Evolutionary conservation across 495 filamentous ascomycete genomes (phyloP), one percentile per base, ranked within the genome.

Genomic region (Daldinia bambusicola): DNA sequence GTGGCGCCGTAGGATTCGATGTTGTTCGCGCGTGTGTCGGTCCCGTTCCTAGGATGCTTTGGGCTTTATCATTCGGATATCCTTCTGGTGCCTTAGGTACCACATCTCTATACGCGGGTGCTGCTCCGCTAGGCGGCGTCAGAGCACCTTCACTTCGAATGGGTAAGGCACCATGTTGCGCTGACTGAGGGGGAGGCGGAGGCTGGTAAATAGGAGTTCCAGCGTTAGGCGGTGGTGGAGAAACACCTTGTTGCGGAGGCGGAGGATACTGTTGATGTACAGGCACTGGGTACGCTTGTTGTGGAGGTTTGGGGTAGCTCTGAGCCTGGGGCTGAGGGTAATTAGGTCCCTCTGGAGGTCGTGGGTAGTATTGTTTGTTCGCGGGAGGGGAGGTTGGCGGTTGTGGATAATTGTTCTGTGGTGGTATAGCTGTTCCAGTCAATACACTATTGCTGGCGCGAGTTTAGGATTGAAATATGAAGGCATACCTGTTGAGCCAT

Each of bases 341-440:
- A 60, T 63, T 62, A 4, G 70, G 72, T 4, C 70, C 75, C 0
- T 65, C 66, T 26, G 63, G 70, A 59, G 73, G 71, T 12, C 81
- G 83, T 32, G 82, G 82, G 40, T 80, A 82, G 77, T 83, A 84
- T 61, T 80, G 76, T 71, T 83, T 80, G 61, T 78, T 82, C 6
- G 82, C 82, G 32, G 83, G 81, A 63, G 77, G 74, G 7, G 76
- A 77, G 13, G 74, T 75, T 16, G 79, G 76, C 9, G 80, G 78
- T 34, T 77, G 78, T 32, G 79, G 78, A 56, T 80, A 84, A 61
- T 63, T 75, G 43, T 77, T 77, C 61, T 80, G 78, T 14, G 78
- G 75, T 55, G 67, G 60, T 71, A 58, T 34, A 72, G 58, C 16
- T 53, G 63, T 52, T 62, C 69, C 61, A 52, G 73, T 72, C 10